Percentiles rank a stretch among this genome's conserved stretches.
These are phyloP conservation scores for Fusarium sp. DNA, from an alignment of 2,329 filamentous ascomycete genomes.

Conservation along the genomic window DNA sequence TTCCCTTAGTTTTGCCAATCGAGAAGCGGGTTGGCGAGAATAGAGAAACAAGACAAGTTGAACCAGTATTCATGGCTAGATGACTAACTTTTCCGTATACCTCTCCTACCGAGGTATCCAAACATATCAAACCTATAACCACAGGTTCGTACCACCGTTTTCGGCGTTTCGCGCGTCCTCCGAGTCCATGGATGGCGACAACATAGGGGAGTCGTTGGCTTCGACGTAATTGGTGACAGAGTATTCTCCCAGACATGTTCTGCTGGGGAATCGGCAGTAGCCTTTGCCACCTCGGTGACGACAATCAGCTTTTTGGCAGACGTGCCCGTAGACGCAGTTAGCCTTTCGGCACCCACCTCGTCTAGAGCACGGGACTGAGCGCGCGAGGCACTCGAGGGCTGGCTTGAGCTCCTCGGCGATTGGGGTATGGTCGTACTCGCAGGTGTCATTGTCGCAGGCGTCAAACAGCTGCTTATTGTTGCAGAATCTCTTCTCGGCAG, in stretches of 20 bases:
- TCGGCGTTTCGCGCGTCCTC: conserved; percentile 26
- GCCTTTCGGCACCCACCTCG: conserved; percentile 24
- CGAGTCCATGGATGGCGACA: conserved; percentile 24
- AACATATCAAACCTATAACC: conserved; percentile 3
- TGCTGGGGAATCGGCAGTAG: conserved; percentile 30
- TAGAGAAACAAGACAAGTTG: background rate
- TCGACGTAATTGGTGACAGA: background rate
- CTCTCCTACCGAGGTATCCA: background rate
- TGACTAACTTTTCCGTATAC: conserved; percentile 14
- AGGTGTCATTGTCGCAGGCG: conserved; percentile 27
- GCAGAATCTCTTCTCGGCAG: conserved; percentile 30
- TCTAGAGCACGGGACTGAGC: conserved; percentile 32
- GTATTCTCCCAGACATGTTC: conserved; percentile 34
- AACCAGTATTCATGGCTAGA: background rate
- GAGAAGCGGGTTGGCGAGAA: background rate
- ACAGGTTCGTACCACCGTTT: conserved; percentile 20
- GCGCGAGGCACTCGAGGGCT: conserved; percentile 24
- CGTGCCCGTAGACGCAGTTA: conserved; percentile 35
- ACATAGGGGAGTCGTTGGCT: background rate
- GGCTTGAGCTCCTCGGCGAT: conserved; percentile 31
- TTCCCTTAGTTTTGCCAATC: background rate
- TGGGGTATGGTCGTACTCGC: conserved; percentile 34
- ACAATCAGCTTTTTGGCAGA: conserved; percentile 37
- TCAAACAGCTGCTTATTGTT: conserved; percentile 34
- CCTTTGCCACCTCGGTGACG: conserved; percentile 31